Percentiles rank a stretch among this genome's conserved stretches.
phyloP scores from a whole-genome alignment of 768 basidiomycete species.

The Lactarius tabidus region DNA sequence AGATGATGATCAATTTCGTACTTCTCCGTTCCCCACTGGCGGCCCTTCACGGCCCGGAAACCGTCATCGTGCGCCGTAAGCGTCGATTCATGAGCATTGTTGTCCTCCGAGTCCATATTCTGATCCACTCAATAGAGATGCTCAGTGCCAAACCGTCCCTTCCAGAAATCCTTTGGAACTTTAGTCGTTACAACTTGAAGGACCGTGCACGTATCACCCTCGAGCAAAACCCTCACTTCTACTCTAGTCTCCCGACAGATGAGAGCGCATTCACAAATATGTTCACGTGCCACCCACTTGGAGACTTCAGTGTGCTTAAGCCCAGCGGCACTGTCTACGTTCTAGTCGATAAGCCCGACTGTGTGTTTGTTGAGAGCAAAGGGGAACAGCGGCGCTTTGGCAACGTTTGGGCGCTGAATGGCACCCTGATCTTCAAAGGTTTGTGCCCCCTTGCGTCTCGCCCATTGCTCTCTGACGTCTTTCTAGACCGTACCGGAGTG shows the following conservation, averaged over 20 bases:
- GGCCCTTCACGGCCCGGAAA: not conserved
- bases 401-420: not conserved
- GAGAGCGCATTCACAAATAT: not conserved
- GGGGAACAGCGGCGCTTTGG: not conserved
- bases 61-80: slow-evolving; percentile 8
- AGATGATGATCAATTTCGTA: not conserved
- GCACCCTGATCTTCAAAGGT: slow-evolving; percentile 12
- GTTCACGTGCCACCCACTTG: not conserved
- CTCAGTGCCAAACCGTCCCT: not conserved
- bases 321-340: slow-evolving; percentile 1
- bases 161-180: slow-evolving; percentile 20
- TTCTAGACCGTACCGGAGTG: slow-evolving; percentile 1
- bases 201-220: slow-evolving; percentile 5
- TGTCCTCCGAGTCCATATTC: not conserved
- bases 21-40: not conserved
- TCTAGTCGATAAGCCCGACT: slow-evolving; percentile 1
- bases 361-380: slow-evolving; percentile 1
- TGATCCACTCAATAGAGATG: not conserved
- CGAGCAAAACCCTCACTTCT: slow-evolving; percentile 17
- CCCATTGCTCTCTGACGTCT: not conserved
- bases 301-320: not conserved
- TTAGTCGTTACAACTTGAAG: slow-evolving; percentile 4
- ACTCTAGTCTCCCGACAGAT: not conserved
- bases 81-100: not conserved
- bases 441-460: not conserved